Evolutionary conservation across 1,284 basidiomycete genomes (phyloP).

Genomic region (Rhizoctonia solani): DNA sequence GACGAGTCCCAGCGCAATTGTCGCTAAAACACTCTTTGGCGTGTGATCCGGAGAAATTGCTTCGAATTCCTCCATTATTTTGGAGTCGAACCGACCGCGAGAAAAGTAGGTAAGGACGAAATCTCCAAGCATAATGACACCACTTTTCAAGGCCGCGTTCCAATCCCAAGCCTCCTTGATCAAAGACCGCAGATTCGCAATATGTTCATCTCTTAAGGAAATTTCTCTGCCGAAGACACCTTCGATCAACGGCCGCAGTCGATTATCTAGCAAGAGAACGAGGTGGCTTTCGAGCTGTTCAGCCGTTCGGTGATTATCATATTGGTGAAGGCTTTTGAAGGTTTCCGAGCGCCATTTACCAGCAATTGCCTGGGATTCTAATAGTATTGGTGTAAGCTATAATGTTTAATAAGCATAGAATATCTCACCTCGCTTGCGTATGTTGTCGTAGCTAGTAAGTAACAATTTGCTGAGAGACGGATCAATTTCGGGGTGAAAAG

Average conservation of each 20-base stretch:
- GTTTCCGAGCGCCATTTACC: background rate
- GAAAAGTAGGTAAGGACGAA: background rate
- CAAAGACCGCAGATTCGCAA: background rate
- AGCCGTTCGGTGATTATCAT: background rate
- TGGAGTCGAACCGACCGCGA: too few relatives aligned
- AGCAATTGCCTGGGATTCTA: constrained; percentile 6
- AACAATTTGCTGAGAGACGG: background rate
- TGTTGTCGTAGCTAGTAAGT: background rate
- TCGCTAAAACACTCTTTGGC: background rate
- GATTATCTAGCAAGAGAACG: background rate
- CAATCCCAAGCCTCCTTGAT: background rate
- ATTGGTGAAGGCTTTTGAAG: background rate
- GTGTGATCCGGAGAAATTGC: background rate
- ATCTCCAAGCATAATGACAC: constrained; percentile 3
- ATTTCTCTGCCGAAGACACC: background rate
- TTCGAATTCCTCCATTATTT: too few relatives aligned
- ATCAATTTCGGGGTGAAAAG: constrained; percentile 4
- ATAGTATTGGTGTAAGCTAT: background rate
- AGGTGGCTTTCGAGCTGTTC: background rate
- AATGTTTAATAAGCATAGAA: background rate
- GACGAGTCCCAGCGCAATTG: background rate
- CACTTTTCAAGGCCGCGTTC: constrained; percentile 4
- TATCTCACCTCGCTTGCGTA: background rate
- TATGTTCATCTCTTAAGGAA: background rate
- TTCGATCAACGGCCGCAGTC: background rate